Base-by-base conservation (phyloP, 129 eudicot species). In the Silybum marianum region DNA sequence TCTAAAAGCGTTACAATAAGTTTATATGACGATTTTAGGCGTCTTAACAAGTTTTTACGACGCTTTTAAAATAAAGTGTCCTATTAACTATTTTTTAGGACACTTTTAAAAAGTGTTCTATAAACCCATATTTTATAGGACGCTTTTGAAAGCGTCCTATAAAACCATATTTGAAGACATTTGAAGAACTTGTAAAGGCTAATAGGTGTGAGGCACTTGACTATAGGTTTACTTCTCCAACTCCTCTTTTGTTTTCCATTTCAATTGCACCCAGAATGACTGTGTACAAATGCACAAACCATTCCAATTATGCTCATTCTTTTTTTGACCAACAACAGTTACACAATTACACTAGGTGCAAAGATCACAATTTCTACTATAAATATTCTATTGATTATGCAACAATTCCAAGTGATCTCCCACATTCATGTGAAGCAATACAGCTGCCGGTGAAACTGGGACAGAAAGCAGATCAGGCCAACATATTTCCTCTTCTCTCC, bases 271-370 rank as follows among this genome's bases (percentile, higher is more conserved):
- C 54, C 22, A 12, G 5, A 39, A 39, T 87, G 72, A 78, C 75
- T 44, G 4, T 90, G 65, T 88, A 77, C 72, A 82, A 62, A 78
- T 90, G 95, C 70, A 8, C 24, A 63, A 83, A 83, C 10, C 1
- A 30, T 19, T 13, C 7, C 42, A 71, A 5, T 9, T 3, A 19
- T 72, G 42, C 21, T n/a, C 16, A 78, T 18, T 23, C 24, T n/a
- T 82, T 44, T 48, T 82, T 82, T 36, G 2, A 6, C 8, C 39
- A 11, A 66, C 8, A 10, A 0, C 34, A 21, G 12, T 82, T 67
- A 38, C 19, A 4, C 1, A 66, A 16, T 13, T 11, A 75, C 76
- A 0, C 14, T 40, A 14, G 6, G 6, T 75, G 85, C 81, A 68
- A 10, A 46, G 70, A 82, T 68, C 44, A 82, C 40, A 32, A 14